Evolutionary conservation across 2,329 filamentous ascomycete genomes (phyloP).

Genomic region (Beauveria bassiana): DNA sequence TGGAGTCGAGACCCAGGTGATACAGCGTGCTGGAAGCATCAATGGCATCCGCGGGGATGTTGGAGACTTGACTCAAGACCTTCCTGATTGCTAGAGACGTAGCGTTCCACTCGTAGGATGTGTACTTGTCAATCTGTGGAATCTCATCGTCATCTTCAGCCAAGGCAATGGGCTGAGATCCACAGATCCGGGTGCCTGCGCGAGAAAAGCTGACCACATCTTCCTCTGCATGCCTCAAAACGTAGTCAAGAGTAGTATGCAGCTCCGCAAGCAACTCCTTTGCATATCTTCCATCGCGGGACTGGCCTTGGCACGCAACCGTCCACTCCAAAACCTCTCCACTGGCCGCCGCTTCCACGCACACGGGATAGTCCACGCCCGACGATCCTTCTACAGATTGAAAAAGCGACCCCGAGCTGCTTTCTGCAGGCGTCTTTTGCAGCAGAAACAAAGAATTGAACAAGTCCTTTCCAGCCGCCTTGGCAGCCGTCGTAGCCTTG

Average conservation of each 20-base stretch:
- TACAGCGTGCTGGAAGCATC: constrained; percentile 60
- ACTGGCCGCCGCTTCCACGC: constrained; percentile 67
- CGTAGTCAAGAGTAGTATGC: constrained; percentile 47
- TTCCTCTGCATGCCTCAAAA: constrained; percentile 42
- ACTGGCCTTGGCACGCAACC: constrained; percentile 56
- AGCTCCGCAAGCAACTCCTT: constrained; percentile 48
- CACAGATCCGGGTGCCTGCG: constrained; percentile 54
- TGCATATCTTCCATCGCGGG: constrained; percentile 25
- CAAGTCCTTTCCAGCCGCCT: constrained; percentile 28
- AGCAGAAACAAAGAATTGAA: constrained; percentile 53
- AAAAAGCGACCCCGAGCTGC: constrained; percentile 36
- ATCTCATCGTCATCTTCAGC: background rate
- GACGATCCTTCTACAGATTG: constrained; percentile 56
- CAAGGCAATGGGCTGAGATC: constrained; percentile 33
- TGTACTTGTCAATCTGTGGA: background rate
- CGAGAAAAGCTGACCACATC: constrained; percentile 48
- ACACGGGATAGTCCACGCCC: constrained; percentile 73
- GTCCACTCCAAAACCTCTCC: constrained; percentile 57
- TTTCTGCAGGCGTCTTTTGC: constrained; percentile 29
- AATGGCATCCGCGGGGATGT: constrained; percentile 50
- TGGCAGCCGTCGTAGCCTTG: constrained; percentile 46
- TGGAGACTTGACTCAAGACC: constrained; percentile 51
- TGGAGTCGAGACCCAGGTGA: constrained; percentile 83
- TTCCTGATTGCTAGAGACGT: constrained; percentile 34
- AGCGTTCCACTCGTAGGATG: constrained; percentile 24